A percentile compares a stretch with the other conserved stretches of the same genome.
Evolutionary conservation across 495 filamentous ascomycete genomes (phyloP).

Genomic region (Hypoxylon crocopeplum): DNA sequence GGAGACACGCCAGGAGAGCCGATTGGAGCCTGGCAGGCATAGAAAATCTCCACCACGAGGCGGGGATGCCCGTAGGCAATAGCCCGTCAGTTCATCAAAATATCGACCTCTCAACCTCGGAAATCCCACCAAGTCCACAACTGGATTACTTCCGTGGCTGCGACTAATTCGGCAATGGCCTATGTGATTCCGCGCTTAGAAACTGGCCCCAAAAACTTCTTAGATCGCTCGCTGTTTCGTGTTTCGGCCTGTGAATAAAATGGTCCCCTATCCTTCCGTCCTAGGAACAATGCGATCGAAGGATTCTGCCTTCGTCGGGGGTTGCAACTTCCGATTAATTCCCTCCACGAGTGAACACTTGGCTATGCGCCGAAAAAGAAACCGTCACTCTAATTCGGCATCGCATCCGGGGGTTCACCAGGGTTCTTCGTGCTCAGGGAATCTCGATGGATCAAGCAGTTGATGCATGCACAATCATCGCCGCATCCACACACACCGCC

Average conservation of each 20-base stretch:
- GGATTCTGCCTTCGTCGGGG: no score
- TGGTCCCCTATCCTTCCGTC: no score
- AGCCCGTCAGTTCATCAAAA: conserved; percentile 4
- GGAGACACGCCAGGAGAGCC: conserved; percentile 13
- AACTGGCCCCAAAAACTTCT: no score
- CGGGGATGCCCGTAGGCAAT: conserved; percentile 8
- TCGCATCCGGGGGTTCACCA: conserved; percentile 8
- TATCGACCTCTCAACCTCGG: conserved; percentile 6
- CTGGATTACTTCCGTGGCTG: background rate
- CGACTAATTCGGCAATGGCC: background rate
- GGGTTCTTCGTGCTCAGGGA: conserved; percentile 3
- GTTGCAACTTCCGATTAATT: background rate
- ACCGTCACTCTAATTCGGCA: conserved; percentile 5
- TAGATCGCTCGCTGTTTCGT: no score
- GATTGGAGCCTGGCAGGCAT: conserved; percentile 18
- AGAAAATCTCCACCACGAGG: conserved; percentile 12
- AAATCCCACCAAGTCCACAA: conserved; percentile 1
- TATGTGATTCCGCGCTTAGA: background rate
- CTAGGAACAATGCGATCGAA: no score
- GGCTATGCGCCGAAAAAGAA: background rate
- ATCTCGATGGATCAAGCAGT: conserved; percentile 51
- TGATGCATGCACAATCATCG: conserved; percentile 59
- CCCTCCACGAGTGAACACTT: background rate
- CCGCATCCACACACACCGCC: conserved; percentile 55
- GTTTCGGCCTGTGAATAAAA: no score